Evolutionary conservation across 192 early-diverging fungal species (phyloP).

Genomic region (Pilaira anomala): DNA sequence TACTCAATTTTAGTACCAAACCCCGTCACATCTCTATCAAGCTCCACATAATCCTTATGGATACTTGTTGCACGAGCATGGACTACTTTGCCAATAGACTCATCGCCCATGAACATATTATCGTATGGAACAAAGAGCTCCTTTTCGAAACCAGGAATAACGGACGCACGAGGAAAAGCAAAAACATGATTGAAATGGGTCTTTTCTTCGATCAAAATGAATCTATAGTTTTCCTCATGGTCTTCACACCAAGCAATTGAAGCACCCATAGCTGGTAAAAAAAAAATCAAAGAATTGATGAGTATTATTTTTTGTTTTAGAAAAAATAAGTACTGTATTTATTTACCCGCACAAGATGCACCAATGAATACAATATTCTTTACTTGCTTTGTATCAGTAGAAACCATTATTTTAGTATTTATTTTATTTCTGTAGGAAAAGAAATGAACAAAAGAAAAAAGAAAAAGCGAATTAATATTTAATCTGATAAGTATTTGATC

Average conservation of each 20-base stretch:
- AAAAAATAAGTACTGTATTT: neutral
- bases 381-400: neutral
- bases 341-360: constrained; percentile 47
- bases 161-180: constrained; percentile 58
- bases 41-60: constrained; percentile 42
- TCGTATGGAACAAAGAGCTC: constrained; percentile 59
- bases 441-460: neutral
- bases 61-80: constrained; percentile 47
- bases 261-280: constrained; percentile 31
- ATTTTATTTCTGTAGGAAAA: neutral
- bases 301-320: neutral
- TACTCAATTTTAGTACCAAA: constrained; percentile 48
- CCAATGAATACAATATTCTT: constrained; percentile 48
- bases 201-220: constrained; percentile 57
- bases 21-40: constrained; percentile 49
- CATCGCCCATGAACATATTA: constrained; percentile 38
- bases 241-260: constrained; percentile 27
- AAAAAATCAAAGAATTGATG: neutral
- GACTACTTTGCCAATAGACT: constrained; percentile 44
- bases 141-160: constrained; percentile 52
- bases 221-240: constrained; percentile 43
- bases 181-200: constrained; percentile 62
- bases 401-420: constrained; percentile 3
- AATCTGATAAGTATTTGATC: no score
- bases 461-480: neutral